These are phyloP conservation scores for Ustilago hordei DNA, from an alignment of 1,284 basidiomycete genomes.

Conservation along the genomic window DNA sequence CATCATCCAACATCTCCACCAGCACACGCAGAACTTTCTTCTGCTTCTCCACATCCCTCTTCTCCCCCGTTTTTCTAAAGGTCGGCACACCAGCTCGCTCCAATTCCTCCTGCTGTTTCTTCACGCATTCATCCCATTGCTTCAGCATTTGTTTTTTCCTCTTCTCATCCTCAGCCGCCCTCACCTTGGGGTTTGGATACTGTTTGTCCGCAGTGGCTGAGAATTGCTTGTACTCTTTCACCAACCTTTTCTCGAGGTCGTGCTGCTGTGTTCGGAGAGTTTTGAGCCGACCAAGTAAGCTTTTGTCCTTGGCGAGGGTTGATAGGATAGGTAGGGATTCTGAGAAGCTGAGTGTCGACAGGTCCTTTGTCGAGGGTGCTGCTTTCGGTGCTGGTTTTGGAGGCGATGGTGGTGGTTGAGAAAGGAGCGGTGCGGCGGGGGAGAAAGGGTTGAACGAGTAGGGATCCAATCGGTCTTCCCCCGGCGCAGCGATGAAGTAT, in stretches of 20 bases:
- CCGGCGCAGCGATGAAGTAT: slow-evolving; percentile 1
- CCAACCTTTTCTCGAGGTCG: slow-evolving; percentile 30
- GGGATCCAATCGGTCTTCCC: slow-evolving; percentile 30
- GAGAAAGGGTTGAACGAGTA: slow-evolving; percentile 41
- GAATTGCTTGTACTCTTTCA: slow-evolving; percentile 25
- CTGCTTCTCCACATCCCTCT: slow-evolving; percentile 24
- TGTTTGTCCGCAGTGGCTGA: slow-evolving; percentile 26
- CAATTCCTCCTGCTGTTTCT: slow-evolving; percentile 30
- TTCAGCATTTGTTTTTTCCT: slow-evolving; percentile 9
- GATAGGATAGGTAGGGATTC: slow-evolving; percentile 38
- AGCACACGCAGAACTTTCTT: slow-evolving; percentile 29
- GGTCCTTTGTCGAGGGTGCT: slow-evolving; percentile 11
- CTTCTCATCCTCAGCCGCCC: slow-evolving; percentile 23
- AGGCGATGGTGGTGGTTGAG: slow-evolving; percentile 3
- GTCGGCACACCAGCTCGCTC: slow-evolving; percentile 20
- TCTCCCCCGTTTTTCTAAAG: slow-evolving; percentile 8
- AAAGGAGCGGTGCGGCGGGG: slow-evolving; percentile 12
- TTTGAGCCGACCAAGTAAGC: slow-evolving; percentile 19
- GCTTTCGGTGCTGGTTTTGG: slow-evolving; percentile 3
- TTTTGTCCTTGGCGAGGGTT: slow-evolving; percentile 20
- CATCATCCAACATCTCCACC: slow-evolving; percentile 41
- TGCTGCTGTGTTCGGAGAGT: slow-evolving; percentile 22
- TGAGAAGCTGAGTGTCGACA: slow-evolving; percentile 28
- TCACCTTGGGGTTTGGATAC: slow-evolving; percentile 21
- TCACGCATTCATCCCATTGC: slow-evolving; percentile 30